Base-by-base conservation (phyloP, 352 stramenopile species). In the Globisporangium perplexum region DNA sequence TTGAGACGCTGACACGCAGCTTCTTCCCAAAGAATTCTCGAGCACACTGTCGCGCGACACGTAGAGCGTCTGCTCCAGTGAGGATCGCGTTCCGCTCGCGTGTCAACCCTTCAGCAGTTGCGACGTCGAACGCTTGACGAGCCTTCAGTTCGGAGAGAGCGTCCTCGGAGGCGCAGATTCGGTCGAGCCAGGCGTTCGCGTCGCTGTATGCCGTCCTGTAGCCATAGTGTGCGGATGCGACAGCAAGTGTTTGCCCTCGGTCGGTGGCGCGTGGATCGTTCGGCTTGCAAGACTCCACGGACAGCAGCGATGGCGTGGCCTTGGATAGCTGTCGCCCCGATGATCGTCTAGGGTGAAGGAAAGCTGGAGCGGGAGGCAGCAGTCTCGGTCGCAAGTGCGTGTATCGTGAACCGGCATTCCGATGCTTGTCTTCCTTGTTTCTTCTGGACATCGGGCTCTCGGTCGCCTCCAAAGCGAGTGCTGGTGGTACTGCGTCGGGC, bases 11-110 rank as follows among this genome's bases (percentile, higher is more conserved):
- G 11, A 53, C 33, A 31, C 44, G 35, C 36, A 55, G 50, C 18
- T 49, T 17, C 26, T 60, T 22, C 3, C 47, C 50, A 38, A 79
- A 61, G 55, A 80, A 75, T 38, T 82, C 68, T 6, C 61, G 55
- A 1, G 38, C 60, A 1, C 66, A 69, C 23, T 59, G 49, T 8
- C 68, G 69, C 4, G 75, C 72, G 18, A 86, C 61, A 4, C 59
- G 48, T 39, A 72, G 65, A 15, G 69, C 74, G 4, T 73, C 62
- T 4, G 65, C 26, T 1, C 62, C 71, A 30, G 63, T 69, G 38
- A 74, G 39, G 28, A 83, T 56, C 31, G 46, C 47, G 15, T 46
- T 60, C 41, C 47, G 63, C 28, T 74, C 50, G 42, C 65, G 62
- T n/a, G n/a, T 44, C 43, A 30, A 30, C 31, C 54, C 44, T 23